A percentile compares a stretch with the other conserved stretches of the same genome.
Conservation (phyloP, 2,329 filamentous ascomycete genomes). For the Pseudofabraea citricarpa region DNA sequence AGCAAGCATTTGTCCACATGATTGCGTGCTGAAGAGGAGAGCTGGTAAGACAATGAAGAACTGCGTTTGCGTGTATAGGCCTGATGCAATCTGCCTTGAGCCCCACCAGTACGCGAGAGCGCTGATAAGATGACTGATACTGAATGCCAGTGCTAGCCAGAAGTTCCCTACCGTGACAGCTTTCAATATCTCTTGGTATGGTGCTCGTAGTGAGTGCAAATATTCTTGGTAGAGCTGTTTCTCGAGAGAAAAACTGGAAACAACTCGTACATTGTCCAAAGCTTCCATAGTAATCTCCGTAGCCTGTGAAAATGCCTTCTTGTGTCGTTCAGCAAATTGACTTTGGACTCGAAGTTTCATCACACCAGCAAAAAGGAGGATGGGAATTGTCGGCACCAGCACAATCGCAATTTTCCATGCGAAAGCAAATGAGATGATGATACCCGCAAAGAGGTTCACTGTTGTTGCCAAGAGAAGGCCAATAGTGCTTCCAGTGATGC, state of each 20-base stretch:
- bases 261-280: constrained; percentile 59
- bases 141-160: constrained; percentile 56
- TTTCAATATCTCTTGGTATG: constrained; percentile 48
- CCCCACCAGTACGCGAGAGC: constrained; percentile 80
- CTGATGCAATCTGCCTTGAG: constrained; percentile 61
- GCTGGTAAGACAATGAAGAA: constrained; percentile 71
- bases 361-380: constrained; percentile 63
- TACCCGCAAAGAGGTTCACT: constrained; percentile 63
- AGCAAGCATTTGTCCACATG: constrained; percentile 71
- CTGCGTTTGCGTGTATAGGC: constrained; percentile 57
- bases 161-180: constrained; percentile 47
- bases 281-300: constrained; percentile 62
- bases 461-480: constrained; percentile 63
- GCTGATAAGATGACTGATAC: constrained; percentile 61
- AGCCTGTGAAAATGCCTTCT: constrained; percentile 58
- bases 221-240: constrained; percentile 50
- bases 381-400: constrained; percentile 61
- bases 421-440: constrained; percentile 64
- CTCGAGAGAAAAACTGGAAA: constrained; percentile 51
- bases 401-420: constrained; percentile 74
- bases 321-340: constrained; percentile 57
- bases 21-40: constrained; percentile 66
- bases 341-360: constrained; percentile 62
- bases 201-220: constrained; percentile 43
- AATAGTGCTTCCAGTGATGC: constrained; percentile 65